Conservation (phyloP, 768 basidiomycete species). For the Leccinum imitatum region DNA sequence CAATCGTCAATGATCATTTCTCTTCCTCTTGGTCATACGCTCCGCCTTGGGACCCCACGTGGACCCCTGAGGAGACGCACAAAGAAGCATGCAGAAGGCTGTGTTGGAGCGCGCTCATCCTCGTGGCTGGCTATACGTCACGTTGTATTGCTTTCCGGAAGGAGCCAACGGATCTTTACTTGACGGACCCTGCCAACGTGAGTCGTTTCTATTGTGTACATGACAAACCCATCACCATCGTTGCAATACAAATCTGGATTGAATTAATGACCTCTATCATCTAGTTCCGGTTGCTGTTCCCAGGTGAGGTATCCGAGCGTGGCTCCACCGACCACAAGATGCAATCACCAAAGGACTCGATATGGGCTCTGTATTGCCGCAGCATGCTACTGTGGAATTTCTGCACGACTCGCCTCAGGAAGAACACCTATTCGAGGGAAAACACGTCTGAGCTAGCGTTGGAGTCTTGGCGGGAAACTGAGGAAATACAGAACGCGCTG, state of each 20-base stretch:
- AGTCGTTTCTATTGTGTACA: slow-evolving; percentile 22
- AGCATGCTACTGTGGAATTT: slow-evolving; percentile 82
- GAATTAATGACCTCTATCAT: slow-evolving; percentile 11
- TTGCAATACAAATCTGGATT: slow-evolving; percentile 7
- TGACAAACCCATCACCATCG: slow-evolving; percentile 9
- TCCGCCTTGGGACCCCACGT: slow-evolving; percentile 61
- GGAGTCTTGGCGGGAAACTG: slow-evolving; percentile 65
- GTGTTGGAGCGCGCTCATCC: slow-evolving; percentile 71
- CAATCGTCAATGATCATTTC: slow-evolving; percentile 34
- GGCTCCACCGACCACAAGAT: slow-evolving; percentile 40
- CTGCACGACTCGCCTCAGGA: slow-evolving; percentile 50
- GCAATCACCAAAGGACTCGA: slow-evolving; percentile 68
- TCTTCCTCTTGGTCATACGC: slow-evolving; percentile 46
- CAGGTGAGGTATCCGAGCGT: slow-evolving; percentile 66
- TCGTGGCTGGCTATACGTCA: slow-evolving; percentile 66
- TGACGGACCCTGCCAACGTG: slow-evolving; percentile 70
- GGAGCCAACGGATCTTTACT: slow-evolving; percentile 53
- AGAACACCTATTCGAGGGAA: slow-evolving; percentile 42
- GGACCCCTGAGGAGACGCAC: slow-evolving; percentile 54
- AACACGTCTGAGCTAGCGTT: slow-evolving; percentile 60
- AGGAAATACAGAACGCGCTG: slow-evolving; percentile 63
- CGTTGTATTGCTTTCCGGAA: slow-evolving; percentile 67
- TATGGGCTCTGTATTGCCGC: slow-evolving; percentile 82
- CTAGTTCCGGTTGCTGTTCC: slow-evolving; percentile 57
- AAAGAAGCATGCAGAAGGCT: slow-evolving; percentile 74